Evolutionary conservation across 108 stramenopile genomes (phyloP).

Genomic region (Pseudonitzschia delicatissima): DNA sequence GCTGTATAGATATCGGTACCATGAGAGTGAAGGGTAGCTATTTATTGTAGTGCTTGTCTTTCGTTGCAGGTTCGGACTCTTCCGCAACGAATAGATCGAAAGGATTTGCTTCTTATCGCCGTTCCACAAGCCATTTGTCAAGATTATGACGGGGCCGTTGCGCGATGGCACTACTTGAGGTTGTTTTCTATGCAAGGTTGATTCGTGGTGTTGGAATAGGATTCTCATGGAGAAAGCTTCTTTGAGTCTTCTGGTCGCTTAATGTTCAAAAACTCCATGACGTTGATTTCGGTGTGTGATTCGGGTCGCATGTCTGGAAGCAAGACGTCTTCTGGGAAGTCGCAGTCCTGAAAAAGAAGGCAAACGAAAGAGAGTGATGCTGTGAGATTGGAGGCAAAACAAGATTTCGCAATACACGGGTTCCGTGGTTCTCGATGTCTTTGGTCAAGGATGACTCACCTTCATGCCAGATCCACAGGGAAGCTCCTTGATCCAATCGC

Average conservation of each 20-base stretch:
- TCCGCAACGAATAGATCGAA: no score
- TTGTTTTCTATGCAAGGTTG: no score
- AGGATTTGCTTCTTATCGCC: no score
- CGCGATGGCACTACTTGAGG: no score
- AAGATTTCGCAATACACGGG: not conserved
- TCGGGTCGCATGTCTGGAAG: conserved; percentile 38
- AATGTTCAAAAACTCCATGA: conserved; percentile 43
- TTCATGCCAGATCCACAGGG: conserved; percentile 53
- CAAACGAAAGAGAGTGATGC: not conserved
- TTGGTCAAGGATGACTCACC: conserved; percentile 26
- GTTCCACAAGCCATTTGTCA: no score
- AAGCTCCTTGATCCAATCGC: conserved; percentile 61
- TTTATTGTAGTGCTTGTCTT: no score
- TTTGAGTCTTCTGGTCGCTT: conserved; percentile 23
- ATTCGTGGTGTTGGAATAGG: no score
- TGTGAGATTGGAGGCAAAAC: not conserved
- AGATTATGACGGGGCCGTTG: no score
- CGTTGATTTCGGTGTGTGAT: conserved; percentile 39
- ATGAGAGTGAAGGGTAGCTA: no score
- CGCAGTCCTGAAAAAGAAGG: conserved; percentile 37
- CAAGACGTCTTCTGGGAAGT: conserved; percentile 46
- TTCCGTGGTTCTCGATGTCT: not conserved
- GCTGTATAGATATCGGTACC: no score
- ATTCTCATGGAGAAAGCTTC: not conserved
- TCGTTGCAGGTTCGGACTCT: no score